Conservation (phyloP, 768 basidiomycete species). For the Guyanaporus albipodus region DNA sequence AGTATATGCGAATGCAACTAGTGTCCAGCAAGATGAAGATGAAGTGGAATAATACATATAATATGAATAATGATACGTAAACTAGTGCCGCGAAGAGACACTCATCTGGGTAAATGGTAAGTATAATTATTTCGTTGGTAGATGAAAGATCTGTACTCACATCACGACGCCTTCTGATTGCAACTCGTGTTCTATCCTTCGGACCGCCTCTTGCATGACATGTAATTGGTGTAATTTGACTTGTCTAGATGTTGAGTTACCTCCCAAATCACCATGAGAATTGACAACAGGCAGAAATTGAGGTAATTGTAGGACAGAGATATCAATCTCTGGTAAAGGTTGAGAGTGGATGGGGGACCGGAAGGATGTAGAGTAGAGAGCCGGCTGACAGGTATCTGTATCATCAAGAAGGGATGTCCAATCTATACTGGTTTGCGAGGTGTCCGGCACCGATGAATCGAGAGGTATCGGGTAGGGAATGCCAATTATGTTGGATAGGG, state of each 20-base stretch:
- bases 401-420: slow-evolving; percentile 15
- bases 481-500: not conserved
- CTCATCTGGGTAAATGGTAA: slow-evolving; percentile 8
- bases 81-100: not conserved
- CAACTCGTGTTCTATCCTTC: slow-evolving; percentile 34
- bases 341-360: slow-evolving; percentile 3
- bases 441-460: not conserved
- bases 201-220: slow-evolving; percentile 33
- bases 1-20: not conserved
- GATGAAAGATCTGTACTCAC: not conserved
- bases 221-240: slow-evolving; percentile 20
- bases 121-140: not conserved
- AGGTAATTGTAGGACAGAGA: slow-evolving; percentile 26
- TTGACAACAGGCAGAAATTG: not conserved
- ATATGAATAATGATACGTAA: slow-evolving; percentile 21
- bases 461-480: not conserved
- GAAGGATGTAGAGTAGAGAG: not conserved
- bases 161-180: slow-evolving; percentile 16
- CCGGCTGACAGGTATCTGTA: not conserved
- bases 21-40: not conserved
- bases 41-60: slow-evolving; percentile 8
- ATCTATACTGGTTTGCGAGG: slow-evolving; percentile 3
- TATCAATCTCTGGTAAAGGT: slow-evolving; percentile 21
- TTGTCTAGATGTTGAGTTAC: slow-evolving; percentile 6
- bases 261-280: not conserved